Evolutionary conservation across 768 basidiomycete genomes (phyloP), one percentile per base, ranked within the genome.

Genomic region (Macrolepiota fuliginosa): DNA sequence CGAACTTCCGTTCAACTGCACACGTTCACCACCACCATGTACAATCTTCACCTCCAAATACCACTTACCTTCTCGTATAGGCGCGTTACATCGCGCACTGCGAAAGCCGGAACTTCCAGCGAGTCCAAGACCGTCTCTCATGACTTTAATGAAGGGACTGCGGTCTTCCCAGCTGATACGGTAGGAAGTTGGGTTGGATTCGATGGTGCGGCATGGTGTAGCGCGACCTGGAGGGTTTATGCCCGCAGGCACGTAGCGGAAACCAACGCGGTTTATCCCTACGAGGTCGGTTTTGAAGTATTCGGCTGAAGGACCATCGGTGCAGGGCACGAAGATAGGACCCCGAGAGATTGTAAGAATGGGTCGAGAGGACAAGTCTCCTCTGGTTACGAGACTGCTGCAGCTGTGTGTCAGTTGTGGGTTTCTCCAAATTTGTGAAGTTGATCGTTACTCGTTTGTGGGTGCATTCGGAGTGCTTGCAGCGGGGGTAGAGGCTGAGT

Each of bases 111-210:
- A 91, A 69, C 90, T 89, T 6, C 96, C 93, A 1, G 84, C 78
- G 56, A 96, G 74, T 1, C 85, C 83, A 2, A 90, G 71, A 0
- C 91, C 94, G 67, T 96, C 92, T 58, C 85, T 86, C 0, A 90
- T 87, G 64, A 93, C 86, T 56, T 85, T 86, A 56, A 95, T 78
- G 69, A 90, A 92, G 0, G 89, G 79, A 66, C 88, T 92, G 24
- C 95, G 85, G 73, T 97, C 94, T 72, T 96, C 94, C 94, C 94
- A 96, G 69, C 89, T 88, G 62, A 94, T 83, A 53, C 93, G 83
- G 70, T 81, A 89, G 4, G 75, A 72, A 1, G 83, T 80, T 0
- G 94, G 94, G 15, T 82, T 81, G 68, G 85, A 88, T 75, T 94
- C 92, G 68, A 94, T 93, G 2, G 90, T 90, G 13, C 91, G 84